Percentiles rank a stretch among this genome's conserved stretches.
phyloP scores from a whole-genome alignment of 495 filamentous ascomycete species.

The Sordaria brevicollis region DNA sequence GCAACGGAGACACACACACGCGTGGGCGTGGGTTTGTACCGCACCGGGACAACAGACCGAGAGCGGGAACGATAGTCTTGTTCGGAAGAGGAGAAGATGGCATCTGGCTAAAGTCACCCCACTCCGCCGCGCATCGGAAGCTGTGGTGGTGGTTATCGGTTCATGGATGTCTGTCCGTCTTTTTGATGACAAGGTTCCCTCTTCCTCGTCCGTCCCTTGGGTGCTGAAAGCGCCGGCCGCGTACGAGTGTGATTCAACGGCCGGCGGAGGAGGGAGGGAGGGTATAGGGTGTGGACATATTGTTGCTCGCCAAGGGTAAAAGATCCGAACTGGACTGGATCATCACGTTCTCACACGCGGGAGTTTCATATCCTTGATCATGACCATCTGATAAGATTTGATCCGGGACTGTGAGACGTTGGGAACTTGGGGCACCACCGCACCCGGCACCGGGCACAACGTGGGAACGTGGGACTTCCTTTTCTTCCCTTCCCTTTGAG shows the following conservation, averaged over 20 bases:
- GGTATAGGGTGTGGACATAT: not conserved
- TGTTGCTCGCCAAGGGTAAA: not conserved
- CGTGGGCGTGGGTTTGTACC: not conserved
- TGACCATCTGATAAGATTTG: not conserved
- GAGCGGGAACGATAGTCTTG: not conserved
- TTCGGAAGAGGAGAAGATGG: too few species aligned
- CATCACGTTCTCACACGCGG: not conserved
- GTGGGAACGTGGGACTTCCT: not conserved
- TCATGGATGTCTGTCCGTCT: not conserved
- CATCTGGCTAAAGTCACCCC: not conserved
- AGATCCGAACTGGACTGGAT: not conserved
- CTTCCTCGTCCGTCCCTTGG: not conserved
- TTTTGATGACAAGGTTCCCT: not conserved
- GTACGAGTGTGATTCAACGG: not conserved
- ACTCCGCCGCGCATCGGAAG: not conserved
- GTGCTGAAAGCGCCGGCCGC: not conserved
- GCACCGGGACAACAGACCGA: not conserved
- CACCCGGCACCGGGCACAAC: too few species aligned
- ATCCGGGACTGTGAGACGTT: not conserved
- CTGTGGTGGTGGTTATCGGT: not conserved
- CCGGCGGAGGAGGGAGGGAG: not conserved
- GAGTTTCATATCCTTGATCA: not conserved
- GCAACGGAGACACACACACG: too few species aligned
- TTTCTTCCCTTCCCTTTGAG: not conserved
- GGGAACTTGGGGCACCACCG: not conserved